phyloP scores from a whole-genome alignment of 1,139 yeast genomes.

The Zygoascus sp. region DNA sequence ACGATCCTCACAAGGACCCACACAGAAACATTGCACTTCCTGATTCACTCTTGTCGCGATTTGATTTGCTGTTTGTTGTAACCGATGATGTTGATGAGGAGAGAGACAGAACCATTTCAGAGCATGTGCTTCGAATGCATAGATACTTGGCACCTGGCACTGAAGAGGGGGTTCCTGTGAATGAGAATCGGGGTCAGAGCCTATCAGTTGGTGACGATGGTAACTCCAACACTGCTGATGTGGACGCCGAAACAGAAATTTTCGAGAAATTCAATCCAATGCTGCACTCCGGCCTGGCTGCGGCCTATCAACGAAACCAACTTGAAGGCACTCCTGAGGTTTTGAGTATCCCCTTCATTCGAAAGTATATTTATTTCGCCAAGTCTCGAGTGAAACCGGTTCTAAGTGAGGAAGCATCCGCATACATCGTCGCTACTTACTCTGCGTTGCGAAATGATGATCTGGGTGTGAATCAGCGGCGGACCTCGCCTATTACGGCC shows the following conservation, averaged over 20 bases:
- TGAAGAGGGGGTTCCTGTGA: slow-evolving; percentile 89
- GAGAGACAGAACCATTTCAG: slow-evolving; percentile 82
- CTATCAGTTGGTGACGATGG: slow-evolving; percentile 73
- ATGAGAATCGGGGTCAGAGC: slow-evolving; percentile 66
- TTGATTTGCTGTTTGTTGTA: slow-evolving; percentile 89
- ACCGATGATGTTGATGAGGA: slow-evolving; percentile 90
- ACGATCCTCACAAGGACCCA: slow-evolving; percentile 93
- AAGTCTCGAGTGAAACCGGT: slow-evolving; percentile 84
- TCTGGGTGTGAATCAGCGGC: slow-evolving; percentile 63
- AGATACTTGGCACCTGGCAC: slow-evolving; percentile 84
- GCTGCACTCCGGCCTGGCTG: slow-evolving; percentile 73
- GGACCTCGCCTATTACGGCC: slow-evolving; percentile 94
- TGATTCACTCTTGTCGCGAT: slow-evolving; percentile 93
- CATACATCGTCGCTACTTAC: slow-evolving; percentile 74
- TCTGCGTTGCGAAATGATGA: slow-evolving; percentile 80
- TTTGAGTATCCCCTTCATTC: slow-evolving; percentile 77
- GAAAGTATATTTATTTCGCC: slow-evolving; percentile 91
- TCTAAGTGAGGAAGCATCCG: slow-evolving; percentile 72
- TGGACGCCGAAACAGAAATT: slow-evolving; percentile 51
- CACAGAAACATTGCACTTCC: slow-evolving; percentile 96
- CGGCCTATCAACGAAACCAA: slow-evolving; percentile 22
- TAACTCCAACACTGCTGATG: slow-evolving; percentile 32
- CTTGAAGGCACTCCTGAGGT: slow-evolving; percentile 40
- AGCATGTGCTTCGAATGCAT: slow-evolving; percentile 93
- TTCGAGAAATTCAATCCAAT: slow-evolving; percentile 80